A percentile compares a stretch with the other conserved stretches of the same genome.
Evolutionary conservation across 192 early-diverging fungal genomes (phyloP).

Genomic region (Entophlyctis helioformis): DNA sequence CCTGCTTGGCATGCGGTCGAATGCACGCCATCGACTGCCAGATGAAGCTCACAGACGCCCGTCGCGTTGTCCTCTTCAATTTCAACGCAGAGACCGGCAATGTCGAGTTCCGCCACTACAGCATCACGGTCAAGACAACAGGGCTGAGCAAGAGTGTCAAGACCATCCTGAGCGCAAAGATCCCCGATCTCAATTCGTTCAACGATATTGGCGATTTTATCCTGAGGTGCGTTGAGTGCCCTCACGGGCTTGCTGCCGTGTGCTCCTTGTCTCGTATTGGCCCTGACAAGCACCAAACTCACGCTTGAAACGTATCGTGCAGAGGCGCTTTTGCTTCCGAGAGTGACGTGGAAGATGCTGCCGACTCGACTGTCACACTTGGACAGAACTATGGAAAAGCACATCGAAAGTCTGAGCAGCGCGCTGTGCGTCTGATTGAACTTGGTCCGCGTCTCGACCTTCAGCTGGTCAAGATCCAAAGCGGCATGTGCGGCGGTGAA

Average conservation of each 20-base stretch:
- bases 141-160: slow-evolving; percentile 89
- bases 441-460: slow-evolving; percentile 86
- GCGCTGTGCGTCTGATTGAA: slow-evolving; percentile 78
- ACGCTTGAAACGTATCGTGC: background rate
- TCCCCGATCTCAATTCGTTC: slow-evolving; percentile 68
- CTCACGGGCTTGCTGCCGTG: background rate
- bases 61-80: slow-evolving; percentile 86
- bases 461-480: slow-evolving; percentile 76
- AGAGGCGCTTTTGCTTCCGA: slow-evolving; percentile 75
- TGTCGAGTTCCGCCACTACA: slow-evolving; percentile 93
- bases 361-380: slow-evolving; percentile 74
- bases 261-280: background rate
- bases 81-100: slow-evolving; percentile 68
- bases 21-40: too few species aligned
- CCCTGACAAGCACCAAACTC: background rate
- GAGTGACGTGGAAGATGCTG: slow-evolving; percentile 85
- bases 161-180: slow-evolving; percentile 57
- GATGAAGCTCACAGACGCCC: slow-evolving; percentile 82
- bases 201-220: slow-evolving; percentile 92
- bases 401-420: slow-evolving; percentile 61
- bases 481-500: slow-evolving; percentile 80
- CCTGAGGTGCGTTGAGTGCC: slow-evolving; percentile 31
- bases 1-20: too few species aligned
- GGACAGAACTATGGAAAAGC: slow-evolving; percentile 70
- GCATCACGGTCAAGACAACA: slow-evolving; percentile 71